Evolutionary conservation across 352 stramenopile species (phyloP), one percentile per base, ranked within the genome.

Genomic region (Plasmopara viticola): DNA sequence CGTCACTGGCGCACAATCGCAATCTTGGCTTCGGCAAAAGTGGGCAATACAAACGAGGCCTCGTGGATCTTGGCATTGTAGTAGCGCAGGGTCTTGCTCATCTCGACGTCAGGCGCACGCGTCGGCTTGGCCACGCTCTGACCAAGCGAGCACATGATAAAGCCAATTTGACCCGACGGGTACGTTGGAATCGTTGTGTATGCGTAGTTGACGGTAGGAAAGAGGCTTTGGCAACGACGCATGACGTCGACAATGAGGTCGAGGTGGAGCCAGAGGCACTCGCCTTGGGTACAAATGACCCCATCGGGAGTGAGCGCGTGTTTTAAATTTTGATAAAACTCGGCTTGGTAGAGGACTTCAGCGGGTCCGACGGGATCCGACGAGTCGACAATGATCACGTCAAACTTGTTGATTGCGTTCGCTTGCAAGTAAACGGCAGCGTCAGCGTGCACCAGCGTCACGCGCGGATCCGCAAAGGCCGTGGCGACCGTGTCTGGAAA

Each of bases 141-240:
- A 59, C 90, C 79, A 10, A 91, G 66, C 50, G 84, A 86, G 74
- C 84, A 94, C 62, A 98, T 73, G 58, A 98, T 92, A 65, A 99
- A 99, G 34, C 96, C 97, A 73, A 99, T 99, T 72, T 99, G 95
- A 41, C 96, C 97, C 39, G 86, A 98, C 8, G 97, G 97, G 83
- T 99, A 99, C 20, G 96, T 98, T 6, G 97, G 97, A 64, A 99
- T 98, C 43, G 90, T 98, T 43, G 94, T 99, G 79, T 98, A 99
- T 14, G 95, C 95, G 79, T 99, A 99, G 61, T 98, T 94, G 58
- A 99, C 95, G 9, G 86, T 94, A 10, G 82, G 81, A 66, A 98
- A 99, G 43, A 97, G 82, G 20, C 58, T 57, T 37, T 78, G 72
- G 67, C 97, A 98, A 40, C 84, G 80, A 37, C 74, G 56, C 45